Base-by-base conservation (phyloP, 164 flowering plant species). In the Magnolia officinalis region DNA sequence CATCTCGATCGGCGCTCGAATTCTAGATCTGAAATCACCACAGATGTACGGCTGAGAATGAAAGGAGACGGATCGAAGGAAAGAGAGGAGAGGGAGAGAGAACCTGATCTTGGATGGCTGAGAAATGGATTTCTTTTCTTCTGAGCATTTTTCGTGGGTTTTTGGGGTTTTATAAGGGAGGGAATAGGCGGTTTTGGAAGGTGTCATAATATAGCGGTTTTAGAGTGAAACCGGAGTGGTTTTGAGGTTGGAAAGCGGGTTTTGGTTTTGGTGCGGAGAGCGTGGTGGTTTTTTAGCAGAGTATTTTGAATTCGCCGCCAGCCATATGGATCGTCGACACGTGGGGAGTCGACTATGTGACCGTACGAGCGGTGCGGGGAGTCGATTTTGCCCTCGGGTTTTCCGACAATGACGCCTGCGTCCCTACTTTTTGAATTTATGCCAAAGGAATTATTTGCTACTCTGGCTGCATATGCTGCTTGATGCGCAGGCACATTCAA, bases 1-100 rank as follows among this genome's bases (percentile, higher is more conserved):
- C 95, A 91, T 90, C 50, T 37, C 24, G 61, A 31, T 29, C 75
- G 71, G 61, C 61, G 45, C 18, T 10, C 61, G 61, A 55, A 37
- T 37, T 37, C 45, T 37, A 16, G 61, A 55, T 55, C 61, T 55
- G 61, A 55, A 16, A 55, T 55, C 61, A 55, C 16, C 11, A 55
- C 16, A 55, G 18, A 55, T 10, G 61, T 18, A 55, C 61, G 61
- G 18, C 61, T 55, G 45, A 10, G 61, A 16, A 55, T 55, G 18
- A 55, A 18, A 55, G 18, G 61, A 55, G 16, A 16, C 13, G 61
- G 8, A 55, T 55, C 45, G 61, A 16, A 16, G 61, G 18, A 55
- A 55, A 10, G 9, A 10, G 61, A 16, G 18, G 61, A 55, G 61
- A 55, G 11, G 18, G 61, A 55, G 61, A 55, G 61, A 55, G 61